Evolutionary conservation across 2,329 filamentous ascomycete species (phyloP).

Genomic region (Diaporthe sp.): DNA sequence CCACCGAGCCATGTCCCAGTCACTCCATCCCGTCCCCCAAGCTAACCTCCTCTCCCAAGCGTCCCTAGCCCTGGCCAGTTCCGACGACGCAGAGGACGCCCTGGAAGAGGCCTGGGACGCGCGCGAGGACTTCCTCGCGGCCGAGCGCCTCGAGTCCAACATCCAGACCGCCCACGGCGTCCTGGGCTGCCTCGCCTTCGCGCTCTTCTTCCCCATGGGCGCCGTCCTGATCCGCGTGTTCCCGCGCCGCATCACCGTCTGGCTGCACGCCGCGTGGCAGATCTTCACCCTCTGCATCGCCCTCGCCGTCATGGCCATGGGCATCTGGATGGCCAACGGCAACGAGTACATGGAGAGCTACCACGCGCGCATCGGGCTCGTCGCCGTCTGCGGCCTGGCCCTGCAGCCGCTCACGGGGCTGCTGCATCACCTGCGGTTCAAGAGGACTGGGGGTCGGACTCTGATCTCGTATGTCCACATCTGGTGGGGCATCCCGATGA

Average conservation of each 20-base stretch:
- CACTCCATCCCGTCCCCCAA: rapidly evolving
- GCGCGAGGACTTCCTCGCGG: conserved; percentile 5
- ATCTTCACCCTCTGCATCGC: conserved; percentile 54
- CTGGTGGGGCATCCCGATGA: conserved; percentile 27
- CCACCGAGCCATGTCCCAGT: rapidly evolving
- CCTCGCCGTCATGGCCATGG: conserved; percentile 56
- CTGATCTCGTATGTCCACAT: conserved; percentile 26
- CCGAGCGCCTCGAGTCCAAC: neutral
- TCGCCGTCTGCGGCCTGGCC: neutral
- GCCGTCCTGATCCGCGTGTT: conserved; percentile 44
- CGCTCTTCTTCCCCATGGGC: conserved; percentile 44
- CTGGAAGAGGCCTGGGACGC: conserved; percentile 1
- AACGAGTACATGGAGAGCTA: conserved; percentile 24
- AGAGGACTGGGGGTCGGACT: neutral
- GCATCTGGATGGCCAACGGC: conserved; percentile 53
- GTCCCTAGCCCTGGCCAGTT: neutral
- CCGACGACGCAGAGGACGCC: neutral
- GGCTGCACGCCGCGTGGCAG: conserved; percentile 59
- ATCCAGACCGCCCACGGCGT: conserved; percentile 40
- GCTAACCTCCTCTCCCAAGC: neutral
- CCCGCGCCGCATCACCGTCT: conserved; percentile 53
- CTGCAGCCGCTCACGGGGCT: conserved; percentile 35
- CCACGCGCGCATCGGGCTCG: conserved; percentile 27
- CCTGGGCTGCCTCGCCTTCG: conserved; percentile 43
- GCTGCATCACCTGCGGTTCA: conserved; percentile 35